Base-by-base conservation (phyloP, 768 basidiomycete genomes). In the Hygrophorus russula region DNA sequence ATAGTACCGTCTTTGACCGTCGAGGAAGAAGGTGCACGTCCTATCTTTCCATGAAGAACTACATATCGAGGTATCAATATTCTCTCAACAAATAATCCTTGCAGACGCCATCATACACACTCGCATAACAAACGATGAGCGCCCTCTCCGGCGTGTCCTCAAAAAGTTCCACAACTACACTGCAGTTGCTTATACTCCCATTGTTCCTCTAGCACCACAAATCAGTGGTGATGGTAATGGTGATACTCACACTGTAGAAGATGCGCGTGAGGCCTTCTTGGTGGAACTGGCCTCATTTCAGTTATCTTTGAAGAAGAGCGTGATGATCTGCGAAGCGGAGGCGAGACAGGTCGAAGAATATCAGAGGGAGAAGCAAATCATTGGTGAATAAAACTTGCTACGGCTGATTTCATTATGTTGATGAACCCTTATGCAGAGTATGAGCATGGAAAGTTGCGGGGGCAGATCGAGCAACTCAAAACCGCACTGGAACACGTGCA, bases 291-390 rank as follows among this genome's bases (percentile, higher is more conserved):
- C 78, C 37, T 74, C 82, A 9, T 89, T 89, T 55, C 76, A 84
- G 56, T 59, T 89, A 47, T 61, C 75, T 43, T 63, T 91, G 51
- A 76, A 80, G 64, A 91, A 90, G 63, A 82, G 76, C 50, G 66
- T 70, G 29, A 83, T 90, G 77, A 79, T 87, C 36, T 89, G 85
- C 53, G 81, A 89, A 55, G 89, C 87, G 6, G 88, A 91, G 64
- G 73, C 76, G 41, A 70, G 87, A 53, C 86, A 91, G 62, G 87
- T 89, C 1, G 79, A 86, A 53, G 81, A 88, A 57, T 91, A 91
- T 55, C 73, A 86, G 51, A 67, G 71, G 35, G 85, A 87, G 53
- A 73, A 74, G 38, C 70, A 74, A 51, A 62, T 74, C 48, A 84
- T 89, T 54, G 84, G 88, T 84, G 56, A 36, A 76, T 67, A 5